Evolutionary conservation across 1,284 basidiomycete species (phyloP).

Genomic region (Athelia sp.): DNA sequence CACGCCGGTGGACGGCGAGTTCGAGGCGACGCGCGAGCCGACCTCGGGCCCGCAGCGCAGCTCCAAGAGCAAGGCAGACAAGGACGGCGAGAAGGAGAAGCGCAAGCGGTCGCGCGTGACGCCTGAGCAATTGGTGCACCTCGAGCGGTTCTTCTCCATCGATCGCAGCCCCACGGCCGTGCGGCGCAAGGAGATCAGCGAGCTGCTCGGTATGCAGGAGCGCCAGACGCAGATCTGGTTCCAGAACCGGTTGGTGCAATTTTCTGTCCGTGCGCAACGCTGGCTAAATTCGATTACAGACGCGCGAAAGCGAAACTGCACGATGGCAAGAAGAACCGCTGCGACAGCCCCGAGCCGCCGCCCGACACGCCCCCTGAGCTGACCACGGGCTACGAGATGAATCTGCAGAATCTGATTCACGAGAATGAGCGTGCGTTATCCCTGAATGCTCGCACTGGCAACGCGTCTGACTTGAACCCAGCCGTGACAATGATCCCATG

Average conservation of each 20-base stretch:
- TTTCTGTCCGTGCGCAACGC: neutral
- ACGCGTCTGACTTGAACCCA: conserved; percentile 21
- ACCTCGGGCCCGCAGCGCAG: conserved; percentile 20
- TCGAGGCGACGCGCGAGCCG: conserved; percentile 5
- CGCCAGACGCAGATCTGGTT: conserved; percentile 86
- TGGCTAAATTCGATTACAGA: conserved; percentile 28
- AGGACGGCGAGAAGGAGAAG: conserved; percentile 45
- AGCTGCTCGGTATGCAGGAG: conserved; percentile 75
- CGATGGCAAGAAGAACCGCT: conserved; percentile 47
- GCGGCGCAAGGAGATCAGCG: conserved; percentile 67
- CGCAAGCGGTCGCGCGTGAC: conserved; percentile 74
- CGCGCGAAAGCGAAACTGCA: conserved; percentile 76
- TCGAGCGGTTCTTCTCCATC: conserved; percentile 63
- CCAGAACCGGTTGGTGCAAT: conserved; percentile 62
- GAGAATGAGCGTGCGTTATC: conserved; percentile 60
- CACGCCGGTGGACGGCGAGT: neutral
- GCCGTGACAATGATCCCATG: conserved; percentile 74
- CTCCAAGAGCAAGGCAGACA: conserved; percentile 10
- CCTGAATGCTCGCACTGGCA: conserved; percentile 7
- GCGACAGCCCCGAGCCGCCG: conserved; percentile 33
- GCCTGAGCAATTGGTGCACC: conserved; percentile 66
- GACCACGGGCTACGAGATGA: conserved; percentile 47
- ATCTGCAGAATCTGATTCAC: conserved; percentile 60
- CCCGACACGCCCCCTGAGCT: conserved; percentile 50
- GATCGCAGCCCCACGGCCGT: conserved; percentile 70